Evolutionary conservation across 371 early-diverging fungal genomes (phyloP).

Genomic region (Massospora cicadina): DNA sequence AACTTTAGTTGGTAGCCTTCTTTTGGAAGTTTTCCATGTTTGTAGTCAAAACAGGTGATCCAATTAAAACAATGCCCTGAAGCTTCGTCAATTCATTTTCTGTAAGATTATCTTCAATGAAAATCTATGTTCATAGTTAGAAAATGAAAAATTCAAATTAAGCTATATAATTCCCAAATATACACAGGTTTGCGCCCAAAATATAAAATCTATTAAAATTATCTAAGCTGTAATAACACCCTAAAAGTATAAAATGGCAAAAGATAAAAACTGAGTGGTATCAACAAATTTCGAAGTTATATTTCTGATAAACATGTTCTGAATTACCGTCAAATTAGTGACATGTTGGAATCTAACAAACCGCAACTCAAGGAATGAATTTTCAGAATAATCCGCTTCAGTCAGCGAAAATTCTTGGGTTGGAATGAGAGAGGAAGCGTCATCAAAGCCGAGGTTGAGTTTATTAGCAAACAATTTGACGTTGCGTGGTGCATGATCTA

Average conservation of each 20-base stretch:
- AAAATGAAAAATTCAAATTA: no score
- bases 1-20: background rate
- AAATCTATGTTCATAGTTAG: constrained; percentile 37
- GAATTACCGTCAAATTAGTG: constrained; percentile 32
- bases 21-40: constrained; percentile 14
- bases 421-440: constrained; percentile 47
- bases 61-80: constrained; percentile 58
- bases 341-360: constrained; percentile 90
- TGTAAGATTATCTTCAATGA: constrained; percentile 61
- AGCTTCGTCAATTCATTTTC: constrained; percentile 67
- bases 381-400: constrained; percentile 42
- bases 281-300: no score
- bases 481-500: constrained; percentile 55
- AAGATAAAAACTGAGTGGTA: no score
- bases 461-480: constrained; percentile 71
- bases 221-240: no score
- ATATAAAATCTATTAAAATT: no score
- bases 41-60: constrained; percentile 19
- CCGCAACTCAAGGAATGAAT: constrained; percentile 46
- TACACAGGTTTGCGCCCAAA: no score
- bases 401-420: constrained; percentile 56
- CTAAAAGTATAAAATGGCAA: no score
- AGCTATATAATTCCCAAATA: no score
- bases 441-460: constrained; percentile 67
- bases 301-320: no score